Base-by-base conservation (phyloP, 2,329 filamentous ascomycete genomes). In the Venturia nashicola region DNA sequence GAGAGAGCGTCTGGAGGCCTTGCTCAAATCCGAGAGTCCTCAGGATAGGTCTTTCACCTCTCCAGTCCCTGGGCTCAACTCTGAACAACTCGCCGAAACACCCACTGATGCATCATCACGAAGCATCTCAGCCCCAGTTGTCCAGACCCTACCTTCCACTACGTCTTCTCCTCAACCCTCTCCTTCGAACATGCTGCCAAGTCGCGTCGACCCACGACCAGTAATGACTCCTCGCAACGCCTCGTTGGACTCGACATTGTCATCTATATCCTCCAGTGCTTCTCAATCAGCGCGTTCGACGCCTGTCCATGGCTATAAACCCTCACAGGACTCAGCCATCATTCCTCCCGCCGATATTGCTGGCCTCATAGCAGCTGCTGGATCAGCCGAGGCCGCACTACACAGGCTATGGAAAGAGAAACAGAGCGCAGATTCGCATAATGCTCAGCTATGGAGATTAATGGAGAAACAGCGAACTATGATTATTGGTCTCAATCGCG, bases 381-480 rank as follows among this genome's bases (percentile, higher is more conserved):
- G 93, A 61, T 96, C 91, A 62, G 83, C 92, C 18, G 93, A 99
- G 73, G 90, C 89, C 6, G 88, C 95, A 5, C 90, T 99, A 66
- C 84, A 91, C 69, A 90, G 94, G 70, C 78, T 99, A 61, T 78
- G 97, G 67, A 95, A 90, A 72, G 94, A 99, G 72, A 97, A 97
- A 74, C 86, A 93, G 67, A 89, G 90, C 60, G 89, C 91, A 63
- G 85, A 90, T 5, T 88, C 90, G 68, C 94, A 97, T 72, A 97
- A 97, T 72, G 81, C 87, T 20, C 93, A 99, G 73, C 78, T 99
- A 70, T 99, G 94, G 94, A 87, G 91, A 61, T 78, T 99, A 59
- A 91, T 99, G 61, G 93, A 97, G 74, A 97, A 99, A 78, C 94
- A 99, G 75, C 83, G 93, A 67, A 86, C 91, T 18, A 92, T 99